Base-by-base conservation (phyloP, 352 stramenopile species). In the Halophytophthora polymorphica region DNA sequence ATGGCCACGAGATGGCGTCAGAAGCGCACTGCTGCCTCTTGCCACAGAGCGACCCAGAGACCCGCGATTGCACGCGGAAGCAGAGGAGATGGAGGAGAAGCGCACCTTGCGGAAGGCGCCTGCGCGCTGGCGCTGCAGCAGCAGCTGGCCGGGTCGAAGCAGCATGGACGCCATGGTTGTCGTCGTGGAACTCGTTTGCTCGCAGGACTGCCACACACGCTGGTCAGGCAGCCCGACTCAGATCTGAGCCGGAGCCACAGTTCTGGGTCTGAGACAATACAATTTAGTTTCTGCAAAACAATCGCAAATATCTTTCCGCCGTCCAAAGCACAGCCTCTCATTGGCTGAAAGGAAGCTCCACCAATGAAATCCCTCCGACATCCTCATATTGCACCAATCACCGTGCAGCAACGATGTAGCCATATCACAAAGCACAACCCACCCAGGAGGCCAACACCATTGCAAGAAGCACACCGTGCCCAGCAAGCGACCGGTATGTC, bases 131-230 rank as follows among this genome's bases (percentile, higher is more conserved):
- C 33, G 55, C 29, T 33, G 60, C 28, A 68, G 54, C 44, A 64
- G 45, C 13, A 59, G 44, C 29, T 60, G 60, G 22, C 48, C 46
- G 4, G 59, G 39, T 31, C 60, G 60, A 37, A 67, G 40, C 46
- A 66, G 31, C 42, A 64, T 22, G 31, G 56, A 55, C 56, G 56
- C 17, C 56, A 66, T 61, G 8, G 28, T 17, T 11, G 51, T 19
- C n/a, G 14, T n/a, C 18, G 13, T 45, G 15, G 25, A 31, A 8
- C 25, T 31, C 25, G 4, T 8, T 31, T 31, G 25, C 25, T 31
- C 25, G 25, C 25, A 31, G n/a, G 35, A 40, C 35, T 21, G 2
- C 35, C 14, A 7, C 17, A 21, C 35, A 12, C 14, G 14, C 15
- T 2, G 25, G 25, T 31, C 25, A 31, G 25, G 25, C 25, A 31